Percentiles rank a stretch among this genome's conserved stretches.
Conservation (phyloP, 1,284 basidiomycete genomes). For the Trichosporon asahii region DNA sequence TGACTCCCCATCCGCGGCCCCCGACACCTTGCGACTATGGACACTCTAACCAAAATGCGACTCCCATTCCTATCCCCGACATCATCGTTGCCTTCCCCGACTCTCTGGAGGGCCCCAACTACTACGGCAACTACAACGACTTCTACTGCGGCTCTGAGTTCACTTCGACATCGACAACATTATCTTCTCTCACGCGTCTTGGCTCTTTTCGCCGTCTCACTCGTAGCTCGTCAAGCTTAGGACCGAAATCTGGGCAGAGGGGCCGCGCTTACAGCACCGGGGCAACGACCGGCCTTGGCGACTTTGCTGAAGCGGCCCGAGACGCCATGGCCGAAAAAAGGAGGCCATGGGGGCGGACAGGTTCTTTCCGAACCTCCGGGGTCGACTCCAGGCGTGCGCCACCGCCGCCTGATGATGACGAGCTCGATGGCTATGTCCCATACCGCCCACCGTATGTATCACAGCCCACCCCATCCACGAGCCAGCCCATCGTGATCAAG, state of each 20-base stretch:
- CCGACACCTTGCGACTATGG: not conserved
- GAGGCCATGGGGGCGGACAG: not conserved
- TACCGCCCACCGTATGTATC: constrained; percentile 23
- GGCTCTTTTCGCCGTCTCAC: not conserved
- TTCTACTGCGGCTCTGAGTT: not conserved
- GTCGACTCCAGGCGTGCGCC: not conserved
- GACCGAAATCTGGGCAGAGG: constrained; percentile 1
- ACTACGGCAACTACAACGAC: not conserved
- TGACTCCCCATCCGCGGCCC: not conserved
- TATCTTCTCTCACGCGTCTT: not conserved
- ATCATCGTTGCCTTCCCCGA: not conserved
- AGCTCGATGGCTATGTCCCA: constrained; percentile 20
- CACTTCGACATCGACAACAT: not conserved
- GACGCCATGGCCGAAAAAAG: not conserved
- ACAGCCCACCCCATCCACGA: constrained; percentile 3
- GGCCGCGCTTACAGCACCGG: constrained; percentile 6
- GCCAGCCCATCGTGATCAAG: constrained; percentile 11
- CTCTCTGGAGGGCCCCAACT: not conserved
- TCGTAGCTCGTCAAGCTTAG: not conserved
- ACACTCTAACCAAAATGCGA: not conserved
- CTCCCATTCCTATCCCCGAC: not conserved
- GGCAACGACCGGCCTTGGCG: constrained; percentile 10
- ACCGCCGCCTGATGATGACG: not conserved
- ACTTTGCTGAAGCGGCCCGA: constrained; percentile 10
- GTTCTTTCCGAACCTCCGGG: not conserved